Base-by-base conservation (phyloP, 1,284 basidiomycete genomes). In the Cryptococcus sp. region DNA sequence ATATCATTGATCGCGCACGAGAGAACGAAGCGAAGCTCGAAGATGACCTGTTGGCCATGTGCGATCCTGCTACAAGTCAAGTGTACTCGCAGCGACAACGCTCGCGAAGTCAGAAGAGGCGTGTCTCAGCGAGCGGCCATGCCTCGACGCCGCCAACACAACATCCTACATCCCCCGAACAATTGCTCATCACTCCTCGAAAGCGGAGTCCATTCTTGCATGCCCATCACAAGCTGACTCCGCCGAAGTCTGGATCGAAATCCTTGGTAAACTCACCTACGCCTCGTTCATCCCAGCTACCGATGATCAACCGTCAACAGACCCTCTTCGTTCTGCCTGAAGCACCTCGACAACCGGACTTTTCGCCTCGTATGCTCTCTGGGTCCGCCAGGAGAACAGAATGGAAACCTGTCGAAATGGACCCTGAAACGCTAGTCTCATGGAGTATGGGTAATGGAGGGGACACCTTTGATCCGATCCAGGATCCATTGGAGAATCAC, bases 371-470 rank as follows among this genome's bases (percentile, higher is more conserved):
- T 26, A 19, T 26, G n/a, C 46, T 16, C 45, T 37, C 39, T 29
- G 38, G 50, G 17, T 20, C 41, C 5, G 43, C 25, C n/a, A 62
- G 17, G 26, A 29, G 47, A 23, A 58, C 53, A 22, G 52, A 52
- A 3, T 75, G 66, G 62, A 50, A 63, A 41, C 60, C 67, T 0
- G 69, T 73, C 6, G 60, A 66, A 15, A 70, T 73, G 69, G 62
- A 72, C 15, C 55, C 73, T 16, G 73, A 75, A 48, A 75, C 73
- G 2, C 59, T 75, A 16, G 58, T 75, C 51, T 68, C 70, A 2
- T 75, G 73, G 73, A 66, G 66, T 55, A 50, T 66, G 23, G 67
- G 61, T 23, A 46, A 25, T 26, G 40, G 22, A 17, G 44, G 22
- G 26, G 13, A 34, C n/a, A 29, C 6, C n/a, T 41, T 16, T 6